These are phyloP conservation scores for Nidula niveotomentosa DNA, from an alignment of 1,284 basidiomycete genomes.

Conservation along the genomic window DNA sequence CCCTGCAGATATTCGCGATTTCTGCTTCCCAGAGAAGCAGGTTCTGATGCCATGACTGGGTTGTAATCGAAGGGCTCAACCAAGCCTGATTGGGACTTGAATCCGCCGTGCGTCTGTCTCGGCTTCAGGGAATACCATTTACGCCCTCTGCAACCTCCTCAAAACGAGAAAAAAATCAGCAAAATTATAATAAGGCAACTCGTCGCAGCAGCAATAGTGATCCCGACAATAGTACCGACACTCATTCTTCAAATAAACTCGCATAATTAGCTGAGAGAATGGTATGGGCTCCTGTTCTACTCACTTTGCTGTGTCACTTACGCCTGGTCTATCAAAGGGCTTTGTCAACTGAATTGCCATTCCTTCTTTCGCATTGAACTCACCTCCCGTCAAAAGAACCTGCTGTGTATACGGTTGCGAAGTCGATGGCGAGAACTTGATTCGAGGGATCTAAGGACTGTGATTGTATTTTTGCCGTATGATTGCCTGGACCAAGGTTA, in stretches of 20 bases:
- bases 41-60: background rate
- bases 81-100: background rate
- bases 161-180: background rate
- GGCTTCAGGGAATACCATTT: background rate
- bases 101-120: background rate
- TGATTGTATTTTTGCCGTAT: conserved; percentile 11
- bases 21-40: background rate
- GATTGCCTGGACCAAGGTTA: conserved; percentile 11
- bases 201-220: background rate
- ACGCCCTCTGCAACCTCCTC: background rate
- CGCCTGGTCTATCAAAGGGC: background rate
- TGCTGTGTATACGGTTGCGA: conserved; percentile 13
- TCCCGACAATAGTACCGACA: background rate
- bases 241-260: background rate
- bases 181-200: background rate
- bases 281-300: background rate
- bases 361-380: background rate
- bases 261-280: background rate
- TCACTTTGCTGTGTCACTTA: background rate
- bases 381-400: conserved; percentile 7
- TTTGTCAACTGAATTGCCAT: background rate
- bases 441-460: conserved; percentile 6
- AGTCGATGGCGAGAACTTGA: conserved; percentile 12
- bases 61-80: background rate
- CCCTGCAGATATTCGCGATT: background rate